These are phyloP conservation scores for Malus domestica DNA, from an alignment of 306 rosid genomes.

Conservation along the genomic window DNA sequence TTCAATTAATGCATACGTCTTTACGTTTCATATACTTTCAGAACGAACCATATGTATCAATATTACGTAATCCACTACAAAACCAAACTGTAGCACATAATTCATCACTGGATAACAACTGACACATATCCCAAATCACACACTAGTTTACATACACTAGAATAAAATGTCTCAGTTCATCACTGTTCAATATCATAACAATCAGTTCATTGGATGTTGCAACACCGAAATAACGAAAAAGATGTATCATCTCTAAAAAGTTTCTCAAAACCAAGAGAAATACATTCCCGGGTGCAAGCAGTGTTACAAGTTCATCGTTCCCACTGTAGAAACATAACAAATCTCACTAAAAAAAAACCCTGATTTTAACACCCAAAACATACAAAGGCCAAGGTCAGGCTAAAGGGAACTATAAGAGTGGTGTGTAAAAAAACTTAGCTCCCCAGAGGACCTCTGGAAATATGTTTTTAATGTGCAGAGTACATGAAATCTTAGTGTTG, in stretches of 20 bases:
- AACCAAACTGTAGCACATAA: no score
- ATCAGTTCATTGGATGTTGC: neutral
- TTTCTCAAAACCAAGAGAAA: neutral
- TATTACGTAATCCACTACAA: no score
- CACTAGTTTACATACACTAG: no score
- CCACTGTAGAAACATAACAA: neutral
- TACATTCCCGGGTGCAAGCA: no score
- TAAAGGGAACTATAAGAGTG: neutral
- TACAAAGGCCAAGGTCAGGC: neutral
- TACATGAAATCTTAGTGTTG: neutral
- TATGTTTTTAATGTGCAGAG: neutral
- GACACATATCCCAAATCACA: no score
- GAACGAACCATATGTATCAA: no score
- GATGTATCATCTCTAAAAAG: neutral
- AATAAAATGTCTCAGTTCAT: no score
- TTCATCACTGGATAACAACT: no score
- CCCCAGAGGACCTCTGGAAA: neutral
- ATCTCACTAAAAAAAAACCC: neutral
- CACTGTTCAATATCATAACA: no score
- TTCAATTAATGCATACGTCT: no score
- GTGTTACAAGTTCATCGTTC: slow-evolving; percentile 2
- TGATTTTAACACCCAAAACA: neutral
- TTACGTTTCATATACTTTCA: no score
- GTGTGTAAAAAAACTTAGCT: neutral
- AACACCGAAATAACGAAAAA: neutral